These are phyloP conservation scores for Platanthera zijinensis DNA, from an alignment of 106 monocot species.

Conservation along the genomic window DNA sequence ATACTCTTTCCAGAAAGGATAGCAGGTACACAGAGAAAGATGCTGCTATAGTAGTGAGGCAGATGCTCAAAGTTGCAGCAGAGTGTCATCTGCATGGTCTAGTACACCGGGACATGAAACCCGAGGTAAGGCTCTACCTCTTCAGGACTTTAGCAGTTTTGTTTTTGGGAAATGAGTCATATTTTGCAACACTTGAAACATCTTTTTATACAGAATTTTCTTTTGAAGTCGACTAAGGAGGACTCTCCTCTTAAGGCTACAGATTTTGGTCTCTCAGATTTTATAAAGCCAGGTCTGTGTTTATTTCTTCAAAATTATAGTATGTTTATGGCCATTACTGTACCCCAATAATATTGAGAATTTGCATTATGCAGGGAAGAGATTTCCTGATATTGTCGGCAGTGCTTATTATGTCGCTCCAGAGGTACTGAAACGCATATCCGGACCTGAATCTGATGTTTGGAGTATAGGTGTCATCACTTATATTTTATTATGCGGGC, in stretches of 20 bases:
- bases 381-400: slow-evolving; percentile 84
- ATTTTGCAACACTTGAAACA: not conserved
- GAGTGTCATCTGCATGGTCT: slow-evolving; percentile 92
- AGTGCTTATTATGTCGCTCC: slow-evolving; percentile 98
- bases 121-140: slow-evolving; percentile 51
- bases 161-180: not conserved
- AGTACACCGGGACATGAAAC: slow-evolving; percentile 96
- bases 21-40: slow-evolving; percentile 95
- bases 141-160: not conserved
- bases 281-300: slow-evolving; percentile 68
- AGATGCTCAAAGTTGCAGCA: slow-evolving; percentile 96
- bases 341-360: not conserved
- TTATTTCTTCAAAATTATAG: not conserved
- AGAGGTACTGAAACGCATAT: slow-evolving; percentile 77
- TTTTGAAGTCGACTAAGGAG: slow-evolving; percentile 71
- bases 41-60: slow-evolving; percentile 78
- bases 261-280: slow-evolving; percentile 95
- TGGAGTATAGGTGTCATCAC: slow-evolving; percentile 99
- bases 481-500: slow-evolving; percentile 90
- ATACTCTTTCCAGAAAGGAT: slow-evolving; percentile 55
- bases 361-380: slow-evolving; percentile 46
- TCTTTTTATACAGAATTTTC: slow-evolving; percentile 76
- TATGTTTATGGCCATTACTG: not conserved
- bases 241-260: slow-evolving; percentile 88
- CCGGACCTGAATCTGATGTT: slow-evolving; percentile 93